Base-by-base conservation (phyloP, 2,329 filamentous ascomycete species). In the Neurospora crassa region DNA sequence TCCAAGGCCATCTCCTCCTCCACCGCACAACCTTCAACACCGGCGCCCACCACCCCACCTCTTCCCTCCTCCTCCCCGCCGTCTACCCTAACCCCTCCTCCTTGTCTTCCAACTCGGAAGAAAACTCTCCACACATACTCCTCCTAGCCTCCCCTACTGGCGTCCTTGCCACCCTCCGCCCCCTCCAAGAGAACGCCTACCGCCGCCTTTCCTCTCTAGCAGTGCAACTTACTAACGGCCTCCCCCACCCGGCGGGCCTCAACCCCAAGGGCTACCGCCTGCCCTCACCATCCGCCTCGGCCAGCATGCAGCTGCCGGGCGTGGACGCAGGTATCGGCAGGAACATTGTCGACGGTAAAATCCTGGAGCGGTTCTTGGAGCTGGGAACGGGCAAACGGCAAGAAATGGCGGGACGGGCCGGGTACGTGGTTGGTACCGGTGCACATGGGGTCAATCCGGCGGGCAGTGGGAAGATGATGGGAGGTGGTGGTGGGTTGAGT, bases 11-110 rank as follows among this genome's bases (percentile, higher is more conserved):
- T 77, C 88, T 94, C 53, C 88, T 99, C 34, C 87, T 99, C 8
- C 93, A 95, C 80, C 90, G 92, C 72, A 93, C 92, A 70, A 92
- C 93, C 72, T 98, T 99, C 82, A 91, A 94, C 78, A 90, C 92
- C 0, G 94, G 93, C 45, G 89, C 88, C 20, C 92, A 97, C 80
- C 87, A 91, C 74, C 89, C 92, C 0, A 91, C 92, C 0, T 88
- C 87, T 45, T 91, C 94, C 75, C 89, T 91, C 24, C 88, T 97
- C 68, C 86, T 98, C 42, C 91, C 92, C 1, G 80, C 83, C 83
- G 18, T 79, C 85, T 69, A 81, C 82, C 67, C 78, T 80, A 74
- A 77, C 72, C 79, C 77, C 71, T 74, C 78, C 69, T 67, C 76
- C 69, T 75, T 75, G 24, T 72, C 76, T 67, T 71, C 72, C 67